Conservation (phyloP, 805 yeast species). For the Zygoascus bituminiphila region DNA sequence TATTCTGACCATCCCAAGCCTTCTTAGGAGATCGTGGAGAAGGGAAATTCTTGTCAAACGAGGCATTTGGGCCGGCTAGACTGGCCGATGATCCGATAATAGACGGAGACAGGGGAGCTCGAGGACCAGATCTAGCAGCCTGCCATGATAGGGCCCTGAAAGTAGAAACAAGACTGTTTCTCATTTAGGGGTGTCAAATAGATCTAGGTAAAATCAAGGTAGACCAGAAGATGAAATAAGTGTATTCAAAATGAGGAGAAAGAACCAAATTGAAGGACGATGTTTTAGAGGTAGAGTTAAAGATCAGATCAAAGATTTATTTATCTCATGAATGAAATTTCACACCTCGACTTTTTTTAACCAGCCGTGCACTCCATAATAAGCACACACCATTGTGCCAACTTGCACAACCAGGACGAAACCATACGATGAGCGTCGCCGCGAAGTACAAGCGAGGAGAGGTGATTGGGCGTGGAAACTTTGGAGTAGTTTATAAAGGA, state of each 20-base stretch:
- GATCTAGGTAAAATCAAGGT: no score
- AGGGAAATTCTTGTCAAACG: conserved; percentile 41
- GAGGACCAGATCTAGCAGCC: neutral
- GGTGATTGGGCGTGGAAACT: conserved; percentile 91
- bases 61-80: neutral
- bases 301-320: no score
- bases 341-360: no score
- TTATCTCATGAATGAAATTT: no score
- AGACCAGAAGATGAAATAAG: no score
- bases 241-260: no score
- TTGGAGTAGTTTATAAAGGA: conserved; percentile 94
- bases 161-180: neutral
- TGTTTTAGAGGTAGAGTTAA: no score
- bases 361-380: no score
- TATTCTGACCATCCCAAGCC: conserved; percentile 66
- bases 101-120: neutral
- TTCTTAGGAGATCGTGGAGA: conserved; percentile 31
- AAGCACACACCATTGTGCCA: no score
- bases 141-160: neutral
- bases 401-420: no score
- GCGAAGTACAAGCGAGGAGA: conserved; percentile 70
- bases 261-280: no score
- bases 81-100: neutral
- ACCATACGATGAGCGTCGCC: conserved; percentile 15
- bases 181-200: no score